Evolutionary conservation across 2,329 filamentous ascomycete genomes (phyloP).

Genomic region (Cercospora sesami): DNA sequence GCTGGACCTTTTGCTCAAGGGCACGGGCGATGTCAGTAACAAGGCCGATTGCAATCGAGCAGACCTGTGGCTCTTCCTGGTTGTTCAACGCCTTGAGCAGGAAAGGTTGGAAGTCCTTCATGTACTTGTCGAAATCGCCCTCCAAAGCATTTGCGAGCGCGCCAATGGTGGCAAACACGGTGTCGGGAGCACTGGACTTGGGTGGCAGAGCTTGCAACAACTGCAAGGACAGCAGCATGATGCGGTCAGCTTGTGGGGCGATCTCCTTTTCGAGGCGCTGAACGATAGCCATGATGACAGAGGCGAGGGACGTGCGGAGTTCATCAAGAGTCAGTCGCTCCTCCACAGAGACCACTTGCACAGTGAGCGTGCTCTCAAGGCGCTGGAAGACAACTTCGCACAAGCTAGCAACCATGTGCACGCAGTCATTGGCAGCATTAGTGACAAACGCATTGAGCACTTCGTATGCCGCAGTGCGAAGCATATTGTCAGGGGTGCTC

Average conservation of each 20-base stretch:
- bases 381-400: conserved; percentile 88
- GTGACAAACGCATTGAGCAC: conserved; percentile 93
- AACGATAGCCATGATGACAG: conserved; percentile 87
- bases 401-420: conserved; percentile 75
- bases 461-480: conserved; percentile 94
- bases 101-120: conserved; percentile 91
- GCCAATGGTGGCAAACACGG: conserved; percentile 87
- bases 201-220: conserved; percentile 73
- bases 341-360: conserved; percentile 96
- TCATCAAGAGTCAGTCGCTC: conserved; percentile 95
- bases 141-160: conserved; percentile 89
- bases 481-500: conserved; percentile 80
- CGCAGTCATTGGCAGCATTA: conserved; percentile 83
- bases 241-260: conserved; percentile 82
- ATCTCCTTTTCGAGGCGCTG: conserved; percentile 90
- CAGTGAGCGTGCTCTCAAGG: conserved; percentile 81
- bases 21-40: conserved; percentile 96
- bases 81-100: conserved; percentile 92
- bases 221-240: conserved; percentile 86
- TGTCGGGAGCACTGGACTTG: conserved; percentile 94
- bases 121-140: conserved; percentile 93
- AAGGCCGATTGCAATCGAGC: conserved; percentile 94
- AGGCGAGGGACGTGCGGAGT: conserved; percentile 94
- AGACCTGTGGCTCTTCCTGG: conserved; percentile 90
- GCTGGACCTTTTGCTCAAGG: conserved; percentile 84